Evolutionary conservation across 805 yeast species (phyloP).

Genomic region (Sungouiella thailandica): DNA sequence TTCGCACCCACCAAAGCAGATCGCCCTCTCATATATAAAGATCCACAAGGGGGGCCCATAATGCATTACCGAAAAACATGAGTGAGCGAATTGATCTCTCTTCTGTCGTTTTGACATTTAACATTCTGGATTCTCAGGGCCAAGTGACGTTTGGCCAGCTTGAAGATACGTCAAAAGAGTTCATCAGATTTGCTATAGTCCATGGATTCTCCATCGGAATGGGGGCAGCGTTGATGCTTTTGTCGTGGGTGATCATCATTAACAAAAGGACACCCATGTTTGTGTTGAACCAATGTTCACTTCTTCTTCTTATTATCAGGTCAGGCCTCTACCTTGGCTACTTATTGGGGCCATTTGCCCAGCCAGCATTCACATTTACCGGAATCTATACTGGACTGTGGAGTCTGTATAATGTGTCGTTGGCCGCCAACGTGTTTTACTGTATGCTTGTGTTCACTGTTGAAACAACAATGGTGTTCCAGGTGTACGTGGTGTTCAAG

Average conservation of each 20-base stretch:
- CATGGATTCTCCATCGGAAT: conserved; percentile 13
- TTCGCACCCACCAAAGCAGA: too few relatives aligned
- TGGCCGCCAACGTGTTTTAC: conserved; percentile 59
- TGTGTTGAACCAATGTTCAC: conserved; percentile 59
- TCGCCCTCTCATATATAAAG: too few relatives aligned
- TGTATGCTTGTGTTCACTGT: conserved; percentile 55
- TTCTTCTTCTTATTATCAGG: conserved; percentile 53
- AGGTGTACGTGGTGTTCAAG: conserved; percentile 65
- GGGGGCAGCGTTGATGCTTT: conserved; percentile 10
- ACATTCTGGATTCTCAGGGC: too few relatives aligned
- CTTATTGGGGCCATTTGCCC: conserved; percentile 46
- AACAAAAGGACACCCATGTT: conserved; percentile 65
- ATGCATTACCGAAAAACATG: too few relatives aligned
- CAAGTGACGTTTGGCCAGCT: conserved; percentile 9
- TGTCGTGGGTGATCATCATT: conserved; percentile 21
- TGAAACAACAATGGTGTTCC: conserved; percentile 65
- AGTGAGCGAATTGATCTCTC: too few relatives aligned
- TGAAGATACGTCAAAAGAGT: conserved; percentile 3
- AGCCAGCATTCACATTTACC: conserved; percentile 40
- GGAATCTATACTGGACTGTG: conserved; percentile 23
- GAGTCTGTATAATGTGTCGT: conserved; percentile 43
- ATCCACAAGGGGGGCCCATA: too few relatives aligned
- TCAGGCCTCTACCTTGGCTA: conserved; percentile 56
- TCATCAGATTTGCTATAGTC: conserved; percentile 7
- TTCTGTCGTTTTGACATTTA: too few relatives aligned